Evolutionary conservation across 805 yeast genomes (phyloP).

Genomic region (Lipomyces spencermartinsiae): DNA sequence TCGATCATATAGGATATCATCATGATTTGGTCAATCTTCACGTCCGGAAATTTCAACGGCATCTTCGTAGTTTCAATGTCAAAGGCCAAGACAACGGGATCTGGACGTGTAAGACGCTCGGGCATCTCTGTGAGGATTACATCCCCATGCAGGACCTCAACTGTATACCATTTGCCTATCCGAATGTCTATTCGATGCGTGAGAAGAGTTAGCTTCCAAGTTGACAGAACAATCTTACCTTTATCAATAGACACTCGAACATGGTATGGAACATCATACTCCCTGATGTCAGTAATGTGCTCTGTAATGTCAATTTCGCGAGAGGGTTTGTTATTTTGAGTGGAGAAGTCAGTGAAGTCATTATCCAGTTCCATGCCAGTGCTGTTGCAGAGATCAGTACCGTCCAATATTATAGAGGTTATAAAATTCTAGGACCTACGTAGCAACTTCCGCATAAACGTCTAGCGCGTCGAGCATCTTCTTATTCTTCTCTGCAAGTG

Average conservation of each 20-base stretch:
- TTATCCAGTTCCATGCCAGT: conserved; percentile 47
- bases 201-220: neutral
- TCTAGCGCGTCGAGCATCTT: conserved; percentile 67
- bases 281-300: conserved; percentile 78
- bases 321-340: conserved; percentile 34
- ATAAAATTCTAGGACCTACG: conserved; percentile 42
- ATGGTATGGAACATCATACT: conserved; percentile 95
- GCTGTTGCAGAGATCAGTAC: conserved; percentile 39
- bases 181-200: conserved; percentile 56
- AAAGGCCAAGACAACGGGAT: conserved; percentile 94
- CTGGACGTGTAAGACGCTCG: conserved; percentile 91
- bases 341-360: conserved; percentile 27
- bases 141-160: conserved; percentile 65
- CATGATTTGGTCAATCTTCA: conserved; percentile 90
- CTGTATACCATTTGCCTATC: conserved; percentile 95
- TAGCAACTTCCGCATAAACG: conserved; percentile 64
- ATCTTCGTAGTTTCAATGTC: conserved; percentile 98
- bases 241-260: conserved; percentile 94
- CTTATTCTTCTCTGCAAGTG: conserved; percentile 73
- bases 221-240: conserved; percentile 36
- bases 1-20: conserved; percentile 99
- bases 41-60: conserved; percentile 94
- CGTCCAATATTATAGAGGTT: neutral
- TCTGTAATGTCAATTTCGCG: conserved; percentile 59
- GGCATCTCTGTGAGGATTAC: conserved; percentile 62